These are phyloP conservation scores for Ceratocystis albifundus DNA, from an alignment of 2,329 filamentous ascomycete genomes.

Conservation along the genomic window DNA sequence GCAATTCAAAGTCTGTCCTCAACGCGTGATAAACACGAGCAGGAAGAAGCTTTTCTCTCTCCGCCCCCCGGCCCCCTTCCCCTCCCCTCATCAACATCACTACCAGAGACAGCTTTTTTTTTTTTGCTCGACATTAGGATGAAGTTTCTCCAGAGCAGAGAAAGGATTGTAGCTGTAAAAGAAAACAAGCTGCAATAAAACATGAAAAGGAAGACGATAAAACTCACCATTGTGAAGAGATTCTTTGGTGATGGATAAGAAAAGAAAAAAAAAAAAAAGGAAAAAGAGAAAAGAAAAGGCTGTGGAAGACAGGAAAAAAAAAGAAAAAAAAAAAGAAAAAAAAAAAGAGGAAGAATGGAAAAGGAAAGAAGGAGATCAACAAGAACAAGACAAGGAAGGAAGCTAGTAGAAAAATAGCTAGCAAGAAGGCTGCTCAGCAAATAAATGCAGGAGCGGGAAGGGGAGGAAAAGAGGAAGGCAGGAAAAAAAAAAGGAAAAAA, in stretches of 20 bases:
- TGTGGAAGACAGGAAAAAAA: conserved; percentile 14
- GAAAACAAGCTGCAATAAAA: neutral
- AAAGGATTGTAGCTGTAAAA: conserved; percentile 1
- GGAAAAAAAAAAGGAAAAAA: conserved; percentile 21
- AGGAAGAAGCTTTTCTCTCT: no score
- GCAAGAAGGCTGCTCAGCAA: conserved; percentile 24
- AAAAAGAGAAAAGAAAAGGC: conserved; percentile 15
- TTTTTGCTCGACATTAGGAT: neutral
- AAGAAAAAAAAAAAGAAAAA: conserved; percentile 23
- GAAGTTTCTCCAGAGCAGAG: conserved; percentile 12
- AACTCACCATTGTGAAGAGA: conserved; percentile 23
- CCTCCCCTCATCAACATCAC: no score
- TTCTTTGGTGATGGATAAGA: conserved; percentile 16
- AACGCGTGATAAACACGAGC: no score
- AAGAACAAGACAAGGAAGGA: conserved; percentile 7
- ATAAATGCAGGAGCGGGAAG: conserved; percentile 22
- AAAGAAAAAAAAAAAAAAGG: conserved; percentile 17
- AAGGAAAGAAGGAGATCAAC: conserved; percentile 25
- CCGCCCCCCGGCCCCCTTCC: no score
- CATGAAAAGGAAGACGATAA: neutral
- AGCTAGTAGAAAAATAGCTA: conserved; percentile 27
- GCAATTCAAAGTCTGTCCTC: no score
- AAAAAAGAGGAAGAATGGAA: conserved; percentile 25
- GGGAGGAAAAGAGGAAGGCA: conserved; percentile 17
- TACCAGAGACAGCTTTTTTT: neutral